phyloP scores from a whole-genome alignment of 768 basidiomycete genomes.

The Tulasnella sp. region DNA sequence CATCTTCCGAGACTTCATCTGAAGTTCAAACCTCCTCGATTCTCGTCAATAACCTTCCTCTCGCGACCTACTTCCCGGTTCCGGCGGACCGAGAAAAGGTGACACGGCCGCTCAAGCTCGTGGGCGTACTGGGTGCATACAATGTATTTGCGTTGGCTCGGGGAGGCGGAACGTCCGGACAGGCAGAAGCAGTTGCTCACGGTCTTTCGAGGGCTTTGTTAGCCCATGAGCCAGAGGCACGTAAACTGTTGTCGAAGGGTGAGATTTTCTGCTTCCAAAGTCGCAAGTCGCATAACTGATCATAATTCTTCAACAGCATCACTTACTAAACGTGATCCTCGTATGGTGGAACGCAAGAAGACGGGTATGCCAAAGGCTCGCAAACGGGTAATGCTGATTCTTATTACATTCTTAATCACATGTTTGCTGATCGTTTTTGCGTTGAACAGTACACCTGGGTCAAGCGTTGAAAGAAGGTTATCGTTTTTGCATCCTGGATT shows the following conservation, averaged over 20 bases:
- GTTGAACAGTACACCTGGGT: slow-evolving; percentile 95
- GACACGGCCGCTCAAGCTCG: slow-evolving; percentile 69
- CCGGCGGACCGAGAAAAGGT: slow-evolving; percentile 68
- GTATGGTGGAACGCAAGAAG: slow-evolving; percentile 99
- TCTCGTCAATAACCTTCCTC: slow-evolving; percentile 72
- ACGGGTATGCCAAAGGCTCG: slow-evolving; percentile 84
- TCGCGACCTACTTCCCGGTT: slow-evolving; percentile 65
- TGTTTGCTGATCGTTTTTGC: slow-evolving; percentile 18
- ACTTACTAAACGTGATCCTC: slow-evolving; percentile 78
- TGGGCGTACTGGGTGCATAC: slow-evolving; percentile 73
- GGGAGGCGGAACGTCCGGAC: slow-evolving; percentile 84
- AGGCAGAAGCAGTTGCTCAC: slow-evolving; percentile 74
- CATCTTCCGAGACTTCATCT: background rate
- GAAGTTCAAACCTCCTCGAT: slow-evolving; percentile 42
- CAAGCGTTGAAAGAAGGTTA: slow-evolving; percentile 85
- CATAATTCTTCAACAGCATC: slow-evolving; percentile 42
- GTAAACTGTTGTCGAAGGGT: slow-evolving; percentile 61
- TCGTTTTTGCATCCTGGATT: too few species aligned
- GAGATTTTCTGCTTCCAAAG: slow-evolving; percentile 20
- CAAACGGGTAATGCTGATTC: slow-evolving; percentile 47
- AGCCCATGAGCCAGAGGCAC: slow-evolving; percentile 54
- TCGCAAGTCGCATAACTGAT: background rate
- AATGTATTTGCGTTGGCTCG: slow-evolving; percentile 59
- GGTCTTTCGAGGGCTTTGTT: slow-evolving; percentile 65
- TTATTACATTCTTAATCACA: slow-evolving; percentile 9